Conservation (phyloP, 257 asterid genomes). For the Fraxinus pennsylvanica region DNA sequence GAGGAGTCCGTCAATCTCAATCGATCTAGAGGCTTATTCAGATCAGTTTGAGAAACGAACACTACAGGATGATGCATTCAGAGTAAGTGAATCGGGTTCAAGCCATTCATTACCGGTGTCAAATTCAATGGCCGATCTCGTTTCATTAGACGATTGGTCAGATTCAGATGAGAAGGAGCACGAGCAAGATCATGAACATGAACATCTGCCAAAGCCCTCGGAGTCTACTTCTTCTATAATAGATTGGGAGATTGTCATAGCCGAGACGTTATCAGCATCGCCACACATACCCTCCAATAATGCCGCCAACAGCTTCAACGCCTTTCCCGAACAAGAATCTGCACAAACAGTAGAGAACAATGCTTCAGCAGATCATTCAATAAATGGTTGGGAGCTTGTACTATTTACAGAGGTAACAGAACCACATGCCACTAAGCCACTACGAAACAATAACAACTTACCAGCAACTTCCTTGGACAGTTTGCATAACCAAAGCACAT, state of each 20-base stretch:
- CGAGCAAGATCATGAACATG: conserved; percentile 18
- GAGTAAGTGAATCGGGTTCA: conserved; percentile 53
- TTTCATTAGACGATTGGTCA: conserved; percentile 56
- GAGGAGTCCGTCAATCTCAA: conserved; percentile 58
- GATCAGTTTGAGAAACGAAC: conserved; percentile 30
- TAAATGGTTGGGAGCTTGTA: conserved; percentile 42
- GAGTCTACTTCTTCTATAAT: conserved; percentile 19
- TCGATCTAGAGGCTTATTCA: conserved; percentile 66
- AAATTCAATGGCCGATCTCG: conserved; percentile 51
- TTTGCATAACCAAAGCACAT: conserved; percentile 22
- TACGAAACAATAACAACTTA: not conserved
- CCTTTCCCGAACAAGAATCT: conserved; percentile 27
- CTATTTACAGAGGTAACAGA: conserved; percentile 8
- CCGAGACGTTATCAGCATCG: conserved; percentile 35
- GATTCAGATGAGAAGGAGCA: conserved; percentile 27
- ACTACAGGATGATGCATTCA: conserved; percentile 34
- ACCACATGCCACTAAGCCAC: conserved; percentile 10
- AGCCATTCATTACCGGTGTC: conserved; percentile 59
- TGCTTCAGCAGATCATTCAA: conserved; percentile 11
- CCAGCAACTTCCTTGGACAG: conserved; percentile 10
- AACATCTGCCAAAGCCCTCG: conserved; percentile 19
- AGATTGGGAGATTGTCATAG: conserved; percentile 57
- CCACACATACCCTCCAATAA: conserved; percentile 21
- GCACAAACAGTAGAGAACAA: conserved; percentile 4
- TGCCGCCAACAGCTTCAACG: conserved; percentile 35